Conservation (phyloP, 2,329 filamentous ascomycete genomes). For the Exserohilum turcica region DNA sequence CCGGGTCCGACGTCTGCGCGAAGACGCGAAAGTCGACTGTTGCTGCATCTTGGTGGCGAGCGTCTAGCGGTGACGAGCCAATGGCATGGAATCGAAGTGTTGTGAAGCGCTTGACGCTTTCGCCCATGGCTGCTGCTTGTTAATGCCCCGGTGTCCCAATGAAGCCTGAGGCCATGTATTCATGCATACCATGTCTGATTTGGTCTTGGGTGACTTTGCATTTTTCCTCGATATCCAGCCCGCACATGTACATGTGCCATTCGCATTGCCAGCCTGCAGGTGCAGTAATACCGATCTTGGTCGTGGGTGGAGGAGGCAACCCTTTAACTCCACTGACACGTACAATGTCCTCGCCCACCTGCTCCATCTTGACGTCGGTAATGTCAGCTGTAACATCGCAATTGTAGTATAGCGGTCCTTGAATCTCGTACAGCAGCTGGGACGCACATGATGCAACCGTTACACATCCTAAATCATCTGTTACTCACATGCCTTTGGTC, state of each 20-base stretch:
- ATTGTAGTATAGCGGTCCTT: conserved; percentile 55
- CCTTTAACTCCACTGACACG: conserved; percentile 46
- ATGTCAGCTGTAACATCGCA: conserved; percentile 45
- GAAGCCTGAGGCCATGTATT: background rate
- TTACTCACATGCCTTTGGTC: too few species aligned
- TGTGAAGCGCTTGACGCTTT: conserved; percentile 25
- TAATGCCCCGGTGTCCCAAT: background rate
- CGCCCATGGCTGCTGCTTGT: conserved; percentile 24
- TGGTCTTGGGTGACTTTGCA: conserved; percentile 31
- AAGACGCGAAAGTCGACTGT: conserved; percentile 47
- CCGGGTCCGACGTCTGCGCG: conserved; percentile 27
- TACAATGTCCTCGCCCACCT: conserved; percentile 55
- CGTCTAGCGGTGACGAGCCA: conserved; percentile 34
- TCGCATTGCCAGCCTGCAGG: conserved; percentile 38
- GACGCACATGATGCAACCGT: conserved; percentile 56
- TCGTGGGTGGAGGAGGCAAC: conserved; percentile 55
- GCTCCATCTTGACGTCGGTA: conserved; percentile 28
- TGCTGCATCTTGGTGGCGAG: conserved; percentile 41
- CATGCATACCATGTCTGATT: conserved; percentile 18
- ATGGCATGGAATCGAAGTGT: conserved; percentile 38
- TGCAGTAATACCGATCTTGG: conserved; percentile 47
- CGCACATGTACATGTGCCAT: conserved; percentile 33
- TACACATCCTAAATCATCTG: conserved; percentile 37
- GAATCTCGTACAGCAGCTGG: conserved; percentile 55
- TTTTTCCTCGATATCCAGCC: conserved; percentile 38